These are phyloP conservation scores for Aphanomyces invadans DNA, from an alignment of 352 stramenopile genomes.

Conservation along the genomic window DNA sequence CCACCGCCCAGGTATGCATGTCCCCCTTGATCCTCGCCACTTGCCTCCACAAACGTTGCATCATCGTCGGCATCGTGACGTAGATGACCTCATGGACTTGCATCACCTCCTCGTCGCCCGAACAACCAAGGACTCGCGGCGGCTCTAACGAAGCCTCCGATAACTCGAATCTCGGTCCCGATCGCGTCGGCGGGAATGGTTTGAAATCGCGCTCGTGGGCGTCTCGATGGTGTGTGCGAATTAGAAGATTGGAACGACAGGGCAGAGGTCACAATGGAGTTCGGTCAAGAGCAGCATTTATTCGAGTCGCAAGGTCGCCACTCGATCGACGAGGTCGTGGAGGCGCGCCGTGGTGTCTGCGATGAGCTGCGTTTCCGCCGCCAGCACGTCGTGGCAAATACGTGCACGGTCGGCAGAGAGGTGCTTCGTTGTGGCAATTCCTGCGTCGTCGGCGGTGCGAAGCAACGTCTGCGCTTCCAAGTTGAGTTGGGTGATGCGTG, in stretches of 20 bases:
- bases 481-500: conserved; percentile 58
- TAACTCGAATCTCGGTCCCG: no score
- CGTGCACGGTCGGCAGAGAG: conserved; percentile 69
- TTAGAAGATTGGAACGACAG: no score
- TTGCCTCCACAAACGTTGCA: no score
- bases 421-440: conserved; percentile 11
- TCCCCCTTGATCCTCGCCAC: no score
- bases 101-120: not conserved
- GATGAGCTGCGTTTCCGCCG: conserved; percentile 73
- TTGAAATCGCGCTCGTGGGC: no score
- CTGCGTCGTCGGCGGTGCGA: conserved; percentile 28
- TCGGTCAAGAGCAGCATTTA: not conserved
- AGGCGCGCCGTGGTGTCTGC: conserved; percentile 66
- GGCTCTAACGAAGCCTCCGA: no score
- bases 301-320: conserved; percentile 36
- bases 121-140: conserved; percentile 1
- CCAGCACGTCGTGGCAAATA: conserved; percentile 76
- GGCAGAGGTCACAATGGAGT: no score
- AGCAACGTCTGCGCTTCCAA: conserved; percentile 53
- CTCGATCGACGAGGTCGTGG: conserved; percentile 46
- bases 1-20: conserved; percentile 47
- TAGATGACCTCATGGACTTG: conserved; percentile 23
- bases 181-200: no score
- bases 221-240: no score
- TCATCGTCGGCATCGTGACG: no score